phyloP scores from a whole-genome alignment of 305 asterid genomes.

The Fraxinus xanthoxyloides region DNA sequence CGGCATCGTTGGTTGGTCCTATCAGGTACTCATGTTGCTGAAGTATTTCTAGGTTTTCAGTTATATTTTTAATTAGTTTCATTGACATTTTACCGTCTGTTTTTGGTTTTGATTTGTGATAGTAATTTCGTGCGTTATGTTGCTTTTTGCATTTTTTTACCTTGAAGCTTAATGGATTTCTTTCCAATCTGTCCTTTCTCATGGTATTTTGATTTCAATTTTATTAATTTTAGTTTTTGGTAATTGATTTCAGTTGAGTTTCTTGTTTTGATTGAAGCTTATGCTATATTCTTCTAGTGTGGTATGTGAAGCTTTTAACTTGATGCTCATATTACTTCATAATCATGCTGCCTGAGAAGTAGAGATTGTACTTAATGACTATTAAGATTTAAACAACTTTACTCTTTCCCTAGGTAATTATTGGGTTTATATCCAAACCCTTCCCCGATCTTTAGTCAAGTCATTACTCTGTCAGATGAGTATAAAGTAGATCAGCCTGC shows the following conservation, averaged over 20 bases:
- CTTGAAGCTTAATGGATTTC: background rate
- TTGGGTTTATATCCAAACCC: background rate
- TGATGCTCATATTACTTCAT: background rate
- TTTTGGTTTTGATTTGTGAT: background rate
- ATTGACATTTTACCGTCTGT: background rate
- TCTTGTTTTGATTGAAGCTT: background rate
- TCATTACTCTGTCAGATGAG: background rate
- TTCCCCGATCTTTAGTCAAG: background rate
- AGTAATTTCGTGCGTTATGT: background rate
- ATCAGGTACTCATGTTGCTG: slow-evolving; percentile 49
- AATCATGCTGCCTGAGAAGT: background rate
- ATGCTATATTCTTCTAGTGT: background rate
- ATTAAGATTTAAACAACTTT: background rate
- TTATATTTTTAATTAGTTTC: background rate
- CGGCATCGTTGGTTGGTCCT: slow-evolving; percentile 68
- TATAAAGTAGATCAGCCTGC: background rate
- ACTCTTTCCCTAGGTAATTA: background rate
- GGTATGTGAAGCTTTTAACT: background rate
- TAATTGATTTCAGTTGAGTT: background rate
- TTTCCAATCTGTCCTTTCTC: background rate
- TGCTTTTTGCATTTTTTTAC: background rate
- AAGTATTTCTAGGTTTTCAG: background rate
- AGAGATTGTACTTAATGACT: background rate
- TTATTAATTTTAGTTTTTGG: background rate
- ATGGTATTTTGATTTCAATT: background rate